These are phyloP conservation scores for Globisporangium splendens DNA, from an alignment of 352 stramenopile species.

Conservation along the genomic window DNA sequence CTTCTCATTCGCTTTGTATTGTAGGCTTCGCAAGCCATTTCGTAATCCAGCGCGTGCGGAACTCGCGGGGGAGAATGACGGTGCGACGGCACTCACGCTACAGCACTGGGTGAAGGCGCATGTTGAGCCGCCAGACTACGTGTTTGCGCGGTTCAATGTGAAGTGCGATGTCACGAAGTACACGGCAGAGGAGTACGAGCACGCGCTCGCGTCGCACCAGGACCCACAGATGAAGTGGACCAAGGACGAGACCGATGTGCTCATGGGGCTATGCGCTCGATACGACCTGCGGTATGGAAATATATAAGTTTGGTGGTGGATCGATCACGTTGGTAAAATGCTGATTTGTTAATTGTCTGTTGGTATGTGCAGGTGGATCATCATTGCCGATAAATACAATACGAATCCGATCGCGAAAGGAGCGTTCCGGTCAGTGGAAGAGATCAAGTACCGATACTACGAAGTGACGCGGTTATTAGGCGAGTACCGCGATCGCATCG, in stretches of 20 bases:
- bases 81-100: constrained; percentile 34
- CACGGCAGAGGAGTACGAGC: constrained; percentile 52
- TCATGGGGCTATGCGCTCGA: constrained; percentile 45
- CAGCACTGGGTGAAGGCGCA: constrained; percentile 65
- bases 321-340: background rate
- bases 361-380: constrained; percentile 39
- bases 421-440: constrained; percentile 41
- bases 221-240: constrained; percentile 61
- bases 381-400: constrained; percentile 62
- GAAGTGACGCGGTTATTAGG: constrained; percentile 42
- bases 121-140: constrained; percentile 51
- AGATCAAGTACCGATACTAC: constrained; percentile 76
- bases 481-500: constrained; percentile 29
- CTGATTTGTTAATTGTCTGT: background rate
- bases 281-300: constrained; percentile 39
- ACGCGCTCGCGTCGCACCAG: constrained; percentile 27
- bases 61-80: constrained; percentile 35
- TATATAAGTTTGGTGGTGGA: too few species aligned
- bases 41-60: constrained; percentile 47
- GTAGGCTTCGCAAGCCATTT: constrained; percentile 51
- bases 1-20: background rate
- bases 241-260: constrained; percentile 55
- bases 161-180: constrained; percentile 46
- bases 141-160: constrained; percentile 69
- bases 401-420: constrained; percentile 31